Evolutionary conservation across 1,139 yeast genomes (phyloP).

Genomic region (Martiniozyma asiatica): DNA sequence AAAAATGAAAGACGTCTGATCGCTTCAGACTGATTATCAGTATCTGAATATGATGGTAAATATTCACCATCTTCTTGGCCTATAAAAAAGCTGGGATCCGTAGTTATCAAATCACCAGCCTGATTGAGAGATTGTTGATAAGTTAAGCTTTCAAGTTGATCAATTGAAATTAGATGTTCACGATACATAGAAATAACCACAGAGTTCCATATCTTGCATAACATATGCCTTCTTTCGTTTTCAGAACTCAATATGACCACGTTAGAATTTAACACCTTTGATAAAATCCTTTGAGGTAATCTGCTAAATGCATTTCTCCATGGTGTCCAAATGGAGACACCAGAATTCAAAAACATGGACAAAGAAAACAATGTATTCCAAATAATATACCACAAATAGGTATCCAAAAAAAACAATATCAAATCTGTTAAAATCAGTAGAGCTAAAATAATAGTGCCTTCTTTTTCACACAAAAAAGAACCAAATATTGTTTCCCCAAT

Average conservation of each 20-base stretch:
- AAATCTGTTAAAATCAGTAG: slow-evolving; percentile 32
- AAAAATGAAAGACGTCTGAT: slow-evolving; percentile 40
- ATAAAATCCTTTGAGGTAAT: slow-evolving; percentile 37
- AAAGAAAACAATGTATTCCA: slow-evolving; percentile 43
- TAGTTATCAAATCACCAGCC: slow-evolving; percentile 23
- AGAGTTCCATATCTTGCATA: slow-evolving; percentile 42
- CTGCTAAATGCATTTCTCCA: slow-evolving; percentile 44
- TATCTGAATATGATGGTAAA: slow-evolving; percentile 2
- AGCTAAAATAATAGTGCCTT: slow-evolving; percentile 28
- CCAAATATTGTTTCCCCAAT: slow-evolving; percentile 34
- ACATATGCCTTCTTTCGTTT: slow-evolving; percentile 26
- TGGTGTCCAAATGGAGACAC: slow-evolving; percentile 46
- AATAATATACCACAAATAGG: slow-evolving; percentile 44
- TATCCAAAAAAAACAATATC: slow-evolving; percentile 38
- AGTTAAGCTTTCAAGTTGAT: slow-evolving; percentile 35
- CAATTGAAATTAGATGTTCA: slow-evolving; percentile 29
- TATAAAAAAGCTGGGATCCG: slow-evolving; percentile 38
- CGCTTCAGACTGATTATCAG: slow-evolving; percentile 33
- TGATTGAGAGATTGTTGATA: slow-evolving; percentile 27
- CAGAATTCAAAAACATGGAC: slow-evolving; percentile 32
- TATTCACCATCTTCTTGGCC: slow-evolving; percentile 35
- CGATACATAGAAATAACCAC: slow-evolving; percentile 16
- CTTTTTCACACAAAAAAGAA: slow-evolving; percentile 27
- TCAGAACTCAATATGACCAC: slow-evolving; percentile 20
- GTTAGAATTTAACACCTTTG: slow-evolving; percentile 30